Evolutionary conservation across 1,139 yeast species (phyloP), one percentile per base, ranked within the genome.

Genomic region (Candida freyschussii): DNA sequence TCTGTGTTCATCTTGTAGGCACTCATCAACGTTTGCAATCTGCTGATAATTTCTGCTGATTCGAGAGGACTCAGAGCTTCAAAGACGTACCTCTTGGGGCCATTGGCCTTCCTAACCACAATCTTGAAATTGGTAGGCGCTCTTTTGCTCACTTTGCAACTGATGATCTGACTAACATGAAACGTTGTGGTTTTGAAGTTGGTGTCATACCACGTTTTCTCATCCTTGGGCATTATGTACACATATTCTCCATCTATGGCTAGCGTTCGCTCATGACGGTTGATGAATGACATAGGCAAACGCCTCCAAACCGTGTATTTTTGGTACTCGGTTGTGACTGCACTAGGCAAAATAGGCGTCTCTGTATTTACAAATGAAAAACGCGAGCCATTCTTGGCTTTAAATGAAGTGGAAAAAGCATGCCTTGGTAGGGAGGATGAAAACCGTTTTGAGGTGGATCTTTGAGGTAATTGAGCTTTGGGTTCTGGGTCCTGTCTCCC

Each of bases 221-320:
- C 77, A 40, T 80, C 84, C 82, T 2, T 39, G 4, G 97, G 96
- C 49, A 89, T 77, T 33, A 91, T 72, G 53, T 89, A 93, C 12
- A 91, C 77, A 52, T 87, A 89, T 50, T 87, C 96, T 13, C 97
- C 97, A 57, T 91, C 97, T 26, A 91, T 74, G 2, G 94, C 89
- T 30, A 91, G 63, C 2, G 87, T 75, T 46, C 93, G 75, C 45
- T 89, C 95, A 41, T 86, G 85, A 33, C 87, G 72, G 37, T 78
- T 77, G 42, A 83, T 75, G 48, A 91, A 80, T 1, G 94, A 79
- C 66, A 89, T 77, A 31, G 79, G 86, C 52, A 87, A 91, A 40
- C 93, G 75, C 47, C 97, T 70, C 84, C 87, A 85, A 1, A 91
- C 95, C 25, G 75, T 80, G 75, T 89, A 75, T 44, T 69, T 72